These are phyloP conservation scores for Lanmaoa rubissima DNA, from an alignment of 768 basidiomycete genomes.

Conservation along the genomic window DNA sequence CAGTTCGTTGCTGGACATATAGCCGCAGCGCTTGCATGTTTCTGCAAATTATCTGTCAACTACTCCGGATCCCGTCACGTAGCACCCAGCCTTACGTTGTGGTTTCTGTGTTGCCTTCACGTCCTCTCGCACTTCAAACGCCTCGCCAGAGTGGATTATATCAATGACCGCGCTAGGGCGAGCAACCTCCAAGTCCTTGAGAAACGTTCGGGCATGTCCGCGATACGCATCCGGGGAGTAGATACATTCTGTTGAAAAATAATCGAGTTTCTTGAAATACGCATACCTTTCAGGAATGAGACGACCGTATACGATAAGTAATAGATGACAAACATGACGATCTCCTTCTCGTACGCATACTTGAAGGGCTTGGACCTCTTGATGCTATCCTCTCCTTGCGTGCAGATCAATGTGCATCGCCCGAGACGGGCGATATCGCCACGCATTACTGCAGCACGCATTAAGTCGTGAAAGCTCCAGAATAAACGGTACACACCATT, in stretches of 20 bases:
- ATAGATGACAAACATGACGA: conserved; percentile 76
- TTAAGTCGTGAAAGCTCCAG: neutral
- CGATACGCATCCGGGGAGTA: conserved; percentile 99
- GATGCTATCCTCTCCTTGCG: conserved; percentile 95
- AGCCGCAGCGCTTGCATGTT: conserved; percentile 89
- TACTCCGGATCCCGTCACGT: neutral
- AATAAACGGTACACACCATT: conserved; percentile 64
- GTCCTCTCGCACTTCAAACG: conserved; percentile 82
- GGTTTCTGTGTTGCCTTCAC: conserved; percentile 80
- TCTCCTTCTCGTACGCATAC: conserved; percentile 99
- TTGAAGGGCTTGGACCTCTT: conserved; percentile 99
- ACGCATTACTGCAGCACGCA: conserved; percentile 75
- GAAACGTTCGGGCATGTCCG: conserved; percentile 89
- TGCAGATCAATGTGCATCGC: conserved; percentile 92
- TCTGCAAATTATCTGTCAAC: conserved; percentile 47
- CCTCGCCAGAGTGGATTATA: conserved; percentile 95
- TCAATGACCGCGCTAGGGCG: conserved; percentile 96
- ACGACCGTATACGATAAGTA: neutral
- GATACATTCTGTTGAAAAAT: conserved; percentile 99
- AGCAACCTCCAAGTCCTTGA: conserved; percentile 94
- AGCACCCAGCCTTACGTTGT: conserved; percentile 61
- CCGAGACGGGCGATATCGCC: conserved; percentile 95
- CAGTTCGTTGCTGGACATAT: conserved; percentile 96
- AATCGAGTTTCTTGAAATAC: conserved; percentile 98
- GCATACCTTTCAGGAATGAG: conserved; percentile 71